Percentiles rank a stretch among this genome's conserved stretches.
Evolutionary conservation across 495 filamentous ascomycete genomes (phyloP).

Genomic region (Achaetomiella virescens): DNA sequence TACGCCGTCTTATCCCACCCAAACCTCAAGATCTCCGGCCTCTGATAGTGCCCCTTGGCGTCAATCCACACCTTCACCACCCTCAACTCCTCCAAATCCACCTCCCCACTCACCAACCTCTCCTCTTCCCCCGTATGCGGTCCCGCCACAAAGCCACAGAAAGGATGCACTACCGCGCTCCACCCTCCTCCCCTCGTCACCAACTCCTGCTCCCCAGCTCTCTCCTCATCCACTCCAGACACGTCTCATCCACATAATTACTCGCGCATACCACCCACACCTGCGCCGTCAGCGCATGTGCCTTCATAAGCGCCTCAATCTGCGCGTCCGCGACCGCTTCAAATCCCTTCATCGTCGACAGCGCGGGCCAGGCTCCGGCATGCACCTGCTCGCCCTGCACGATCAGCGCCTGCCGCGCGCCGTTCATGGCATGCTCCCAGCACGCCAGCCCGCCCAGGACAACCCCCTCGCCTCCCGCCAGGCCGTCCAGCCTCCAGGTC

Average conservation of each 20-base stretch:
- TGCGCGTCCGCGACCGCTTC: slow-evolving; percentile 31
- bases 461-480: slow-evolving; percentile 19
- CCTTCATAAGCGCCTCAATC: slow-evolving; percentile 42
- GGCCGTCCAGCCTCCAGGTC: slow-evolving; percentile 6
- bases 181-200: slow-evolving; percentile 38
- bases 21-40: slow-evolving; percentile 36
- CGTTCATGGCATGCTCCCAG: slow-evolving; percentile 46
- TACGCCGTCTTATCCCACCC: slow-evolving; percentile 25
- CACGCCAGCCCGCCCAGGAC: slow-evolving; percentile 44
- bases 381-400: slow-evolving; percentile 36
- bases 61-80: slow-evolving; percentile 38
- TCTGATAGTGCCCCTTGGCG: slow-evolving; percentile 35
- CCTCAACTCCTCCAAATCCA: slow-evolving; percentile 34
- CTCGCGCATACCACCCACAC: slow-evolving; percentile 35
- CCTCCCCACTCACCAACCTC: slow-evolving; percentile 31
- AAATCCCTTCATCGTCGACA: slow-evolving; percentile 35
- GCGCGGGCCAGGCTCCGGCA: slow-evolving; percentile 37
- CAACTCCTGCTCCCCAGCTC: slow-evolving; percentile 37
- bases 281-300: slow-evolving; percentile 39
- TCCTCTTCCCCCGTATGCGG: slow-evolving; percentile 32
- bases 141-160: slow-evolving; percentile 30
- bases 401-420: slow-evolving; percentile 38
- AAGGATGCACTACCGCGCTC: slow-evolving; percentile 34
- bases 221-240: slow-evolving; percentile 37
- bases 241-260: slow-evolving; percentile 37